Evolutionary conservation across 129 eudicot species (phyloP), one percentile per base, ranked within the genome.

Genomic region (Heracleum sosnowskyi): DNA sequence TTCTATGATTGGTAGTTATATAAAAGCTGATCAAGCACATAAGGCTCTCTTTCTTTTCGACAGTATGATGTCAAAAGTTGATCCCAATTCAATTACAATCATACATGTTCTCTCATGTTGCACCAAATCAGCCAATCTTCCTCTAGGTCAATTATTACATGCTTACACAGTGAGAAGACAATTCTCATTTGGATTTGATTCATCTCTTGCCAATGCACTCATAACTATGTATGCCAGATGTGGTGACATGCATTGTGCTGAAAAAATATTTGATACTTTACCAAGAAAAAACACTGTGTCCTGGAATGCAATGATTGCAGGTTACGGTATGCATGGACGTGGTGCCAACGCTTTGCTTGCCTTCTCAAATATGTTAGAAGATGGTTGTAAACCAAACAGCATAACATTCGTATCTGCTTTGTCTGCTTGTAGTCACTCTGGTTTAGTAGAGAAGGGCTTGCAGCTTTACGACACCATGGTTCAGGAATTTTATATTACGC

Each of bases 181-280:
- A n/a, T 57, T n/a, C 66, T 57, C 66, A 7, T 24, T 57, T 57
- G 66, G 26, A n/a, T 57, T 24, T n/a, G 66, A 57, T 57, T n/a
- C n/a, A 57, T 57, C 66, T 57, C 66, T 57, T 57, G 66, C 66
- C 13, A 57, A 57, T 57, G 66, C 66, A n/a, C 33, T 57, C 66
- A 57, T 57, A 57, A 57, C 66, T n/a, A 57, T 57, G 66, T 57
- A 57, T 57, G 33, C 66, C 66, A 57, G 66, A 57, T 57, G 66
- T n/a, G 66, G 66, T 57, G 66, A 57, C 22, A 57, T 57, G 66
- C 66, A 57, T n/a, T n/a, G 15, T 57, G 66, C 66, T 57, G 66
- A 57, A 57, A 57, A n/a, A n/a, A 57, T 57, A 57, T 57, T 57
- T 57, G 66, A 57, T n/a, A 57, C 15, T 57, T 57, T 57, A n/a